These are phyloP conservation scores for Blastocystis sp. DNA, from an alignment of 352 stramenopile species.

Conservation along the genomic window DNA sequence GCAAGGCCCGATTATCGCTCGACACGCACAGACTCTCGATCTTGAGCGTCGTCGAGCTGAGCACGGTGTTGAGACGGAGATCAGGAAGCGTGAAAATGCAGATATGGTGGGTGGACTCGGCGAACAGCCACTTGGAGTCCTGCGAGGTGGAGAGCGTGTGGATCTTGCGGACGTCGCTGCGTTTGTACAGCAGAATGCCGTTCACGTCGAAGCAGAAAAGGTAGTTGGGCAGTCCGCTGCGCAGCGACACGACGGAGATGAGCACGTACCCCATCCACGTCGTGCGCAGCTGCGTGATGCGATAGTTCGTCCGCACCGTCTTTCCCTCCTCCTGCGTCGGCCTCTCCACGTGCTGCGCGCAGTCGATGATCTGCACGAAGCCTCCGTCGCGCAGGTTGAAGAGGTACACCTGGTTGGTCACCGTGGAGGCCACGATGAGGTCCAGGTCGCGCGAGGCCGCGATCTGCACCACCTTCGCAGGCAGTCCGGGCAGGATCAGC, in stretches of 20 bases:
- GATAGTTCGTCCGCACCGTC: conserved; percentile 14
- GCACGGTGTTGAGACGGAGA: conserved; percentile 54
- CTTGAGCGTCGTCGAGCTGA: conserved; percentile 1
- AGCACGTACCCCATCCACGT: conserved; percentile 58
- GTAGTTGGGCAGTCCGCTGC: conserved; percentile 14
- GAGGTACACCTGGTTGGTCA: conserved; percentile 25
- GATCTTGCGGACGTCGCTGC: conserved; percentile 9
- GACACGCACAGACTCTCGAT: conserved; percentile 55
- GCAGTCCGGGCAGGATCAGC: conserved; percentile 35
- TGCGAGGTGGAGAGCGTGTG: conserved; percentile 44
- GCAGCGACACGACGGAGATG: not conserved
- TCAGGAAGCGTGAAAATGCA: conserved; percentile 58
- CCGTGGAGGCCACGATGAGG: conserved; percentile 39
- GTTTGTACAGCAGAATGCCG: conserved; percentile 28
- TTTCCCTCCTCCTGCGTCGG: conserved; percentile 1
- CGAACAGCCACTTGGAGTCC: conserved; percentile 55
- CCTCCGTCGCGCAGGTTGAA: conserved; percentile 56
- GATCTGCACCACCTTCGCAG: conserved; percentile 44
- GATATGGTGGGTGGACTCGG: conserved; percentile 20
- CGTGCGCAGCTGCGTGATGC: conserved; percentile 39
- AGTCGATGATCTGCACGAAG: conserved; percentile 54
- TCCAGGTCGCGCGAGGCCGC: conserved; percentile 1
- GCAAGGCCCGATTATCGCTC: conserved; percentile 6
- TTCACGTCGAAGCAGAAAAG: conserved; percentile 59
- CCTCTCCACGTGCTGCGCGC: not conserved